phyloP scores from a whole-genome alignment of 495 filamentous ascomycete genomes.

The Penicillium fimorum region DNA sequence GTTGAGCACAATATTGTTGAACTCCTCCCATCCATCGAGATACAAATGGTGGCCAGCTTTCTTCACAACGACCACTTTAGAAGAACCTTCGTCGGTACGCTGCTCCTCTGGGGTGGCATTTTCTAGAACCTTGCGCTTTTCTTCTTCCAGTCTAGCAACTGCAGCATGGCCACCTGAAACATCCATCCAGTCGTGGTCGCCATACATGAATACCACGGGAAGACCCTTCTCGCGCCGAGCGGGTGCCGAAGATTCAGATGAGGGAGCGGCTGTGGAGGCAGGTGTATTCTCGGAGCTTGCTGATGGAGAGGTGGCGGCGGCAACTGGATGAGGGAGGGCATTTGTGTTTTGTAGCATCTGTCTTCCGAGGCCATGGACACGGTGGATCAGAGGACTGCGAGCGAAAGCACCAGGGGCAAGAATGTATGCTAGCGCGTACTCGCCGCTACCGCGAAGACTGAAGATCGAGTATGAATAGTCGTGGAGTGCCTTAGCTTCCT shows the following conservation, averaged over 20 bases:
- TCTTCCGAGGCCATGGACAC: conserved; percentile 82
- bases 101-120: conserved; percentile 66
- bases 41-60: conserved; percentile 93
- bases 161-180: conserved; percentile 79
- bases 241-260: conserved; percentile 13
- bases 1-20: conserved; percentile 70
- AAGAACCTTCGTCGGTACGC: conserved; percentile 68
- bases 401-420: conserved; percentile 93
- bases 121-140: conserved; percentile 55
- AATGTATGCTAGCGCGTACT: conserved; percentile 91
- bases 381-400: conserved; percentile 78
- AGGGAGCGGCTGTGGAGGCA: conserved; percentile 1
- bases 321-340: conserved; percentile 12
- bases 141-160: conserved; percentile 73
- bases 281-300: conserved; percentile 12
- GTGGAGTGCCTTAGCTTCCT: conserved; percentile 82
- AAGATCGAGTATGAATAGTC: conserved; percentile 95
- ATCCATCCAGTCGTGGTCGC: conserved; percentile 99
- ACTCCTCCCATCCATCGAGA: conserved; percentile 84
- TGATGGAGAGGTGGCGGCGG: conserved; percentile 10
- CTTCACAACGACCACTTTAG: conserved; percentile 80
- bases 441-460: conserved; percentile 84
- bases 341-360: conserved; percentile 47
- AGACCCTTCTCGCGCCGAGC: conserved; percentile 66
- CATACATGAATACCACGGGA: conserved; percentile 91